Evolutionary conservation across 257 asterid genomes (phyloP).

Genomic region (Petunia secreta): DNA sequence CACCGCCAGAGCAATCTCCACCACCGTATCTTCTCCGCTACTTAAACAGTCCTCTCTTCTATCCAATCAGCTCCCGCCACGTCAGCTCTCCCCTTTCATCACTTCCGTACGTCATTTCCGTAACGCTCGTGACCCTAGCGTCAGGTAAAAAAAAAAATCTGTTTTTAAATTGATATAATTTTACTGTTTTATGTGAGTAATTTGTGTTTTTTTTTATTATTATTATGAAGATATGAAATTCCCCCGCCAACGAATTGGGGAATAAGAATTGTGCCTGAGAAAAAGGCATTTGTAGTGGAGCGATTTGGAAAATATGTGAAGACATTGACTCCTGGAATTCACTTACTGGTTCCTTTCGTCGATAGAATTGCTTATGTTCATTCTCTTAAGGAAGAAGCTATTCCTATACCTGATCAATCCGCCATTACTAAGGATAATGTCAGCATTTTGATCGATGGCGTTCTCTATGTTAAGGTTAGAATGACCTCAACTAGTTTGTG

Average conservation of each 20-base stretch:
- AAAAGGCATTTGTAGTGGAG: conserved; percentile 79
- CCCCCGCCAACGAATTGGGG: conserved; percentile 82
- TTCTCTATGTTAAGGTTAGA: conserved; percentile 75
- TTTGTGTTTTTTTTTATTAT: background rate
- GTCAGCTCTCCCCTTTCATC: conserved; percentile 39
- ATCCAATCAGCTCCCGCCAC: conserved; percentile 32
- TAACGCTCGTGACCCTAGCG: conserved; percentile 55
- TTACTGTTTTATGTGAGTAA: background rate
- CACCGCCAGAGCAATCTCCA: conserved; percentile 55
- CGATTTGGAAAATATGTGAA: conserved; percentile 77
- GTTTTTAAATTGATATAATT: background rate
- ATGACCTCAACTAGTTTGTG: background rate
- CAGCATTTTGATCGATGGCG: conserved; percentile 77
- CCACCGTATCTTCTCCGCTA: conserved; percentile 55
- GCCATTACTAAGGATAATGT: conserved; percentile 96
- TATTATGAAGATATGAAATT: conserved; percentile 56
- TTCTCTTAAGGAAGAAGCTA: conserved; percentile 83
- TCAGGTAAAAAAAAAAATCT: conserved; percentile 43
- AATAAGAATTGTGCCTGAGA: conserved; percentile 84
- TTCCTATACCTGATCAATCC: conserved; percentile 73
- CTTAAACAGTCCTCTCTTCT: conserved; percentile 42
- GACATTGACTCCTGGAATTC: conserved; percentile 85
- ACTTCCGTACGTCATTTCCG: conserved; percentile 69
- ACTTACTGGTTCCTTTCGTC: conserved; percentile 74
- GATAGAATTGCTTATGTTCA: conserved; percentile 86